phyloP scores from a whole-genome alignment of 2,329 filamentous ascomycete genomes.

The Spiromastix sp. region DNA sequence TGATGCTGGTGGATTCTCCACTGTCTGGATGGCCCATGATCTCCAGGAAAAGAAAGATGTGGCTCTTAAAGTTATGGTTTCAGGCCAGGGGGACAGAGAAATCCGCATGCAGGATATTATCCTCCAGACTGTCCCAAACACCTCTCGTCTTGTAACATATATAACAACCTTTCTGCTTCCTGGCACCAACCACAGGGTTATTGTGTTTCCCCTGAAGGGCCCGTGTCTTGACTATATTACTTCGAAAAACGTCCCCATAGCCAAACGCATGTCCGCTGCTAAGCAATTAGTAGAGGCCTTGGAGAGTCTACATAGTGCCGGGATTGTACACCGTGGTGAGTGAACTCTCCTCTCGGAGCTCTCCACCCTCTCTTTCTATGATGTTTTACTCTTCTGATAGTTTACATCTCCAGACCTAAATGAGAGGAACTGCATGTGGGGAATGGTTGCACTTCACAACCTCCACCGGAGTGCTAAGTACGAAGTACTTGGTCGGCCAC shows the following conservation, averaged over 20 bases:
- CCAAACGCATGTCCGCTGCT: slow-evolving; percentile 19
- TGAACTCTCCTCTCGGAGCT: slow-evolving; percentile 6
- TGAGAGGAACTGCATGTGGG: slow-evolving; percentile 21
- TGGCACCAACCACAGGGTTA: slow-evolving; percentile 7
- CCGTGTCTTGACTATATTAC: slow-evolving; percentile 10
- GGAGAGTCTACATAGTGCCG: slow-evolving; percentile 17
- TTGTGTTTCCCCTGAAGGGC: slow-evolving; percentile 17
- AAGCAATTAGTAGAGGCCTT: slow-evolving; percentile 20
- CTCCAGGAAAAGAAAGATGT: slow-evolving; percentile 8
- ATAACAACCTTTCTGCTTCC: slow-evolving; percentile 6
- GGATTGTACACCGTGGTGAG: no score
- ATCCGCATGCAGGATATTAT: slow-evolving; percentile 8
- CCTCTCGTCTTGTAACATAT: slow-evolving; percentile 9
- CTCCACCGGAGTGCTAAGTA: slow-evolving; percentile 18
- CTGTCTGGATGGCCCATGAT: no score
- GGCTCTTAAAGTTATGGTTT: slow-evolving; percentile 9
- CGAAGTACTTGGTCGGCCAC: slow-evolving; percentile 16
- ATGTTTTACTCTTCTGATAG: slow-evolving; percentile 10
- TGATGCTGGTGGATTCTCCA: no score
- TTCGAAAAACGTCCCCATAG: slow-evolving; percentile 11
- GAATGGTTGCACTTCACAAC: slow-evolving; percentile 15
- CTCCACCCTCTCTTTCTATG: neutral
- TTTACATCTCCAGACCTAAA: slow-evolving; percentile 19
- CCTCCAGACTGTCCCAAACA: slow-evolving; percentile 7
- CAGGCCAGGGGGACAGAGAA: slow-evolving; percentile 5